A percentile compares a stretch with the other conserved stretches of the same genome.
These are phyloP conservation scores for Rhinocladiella similis DNA, from an alignment of 2,329 filamentous ascomycete genomes.

Conservation along the genomic window DNA sequence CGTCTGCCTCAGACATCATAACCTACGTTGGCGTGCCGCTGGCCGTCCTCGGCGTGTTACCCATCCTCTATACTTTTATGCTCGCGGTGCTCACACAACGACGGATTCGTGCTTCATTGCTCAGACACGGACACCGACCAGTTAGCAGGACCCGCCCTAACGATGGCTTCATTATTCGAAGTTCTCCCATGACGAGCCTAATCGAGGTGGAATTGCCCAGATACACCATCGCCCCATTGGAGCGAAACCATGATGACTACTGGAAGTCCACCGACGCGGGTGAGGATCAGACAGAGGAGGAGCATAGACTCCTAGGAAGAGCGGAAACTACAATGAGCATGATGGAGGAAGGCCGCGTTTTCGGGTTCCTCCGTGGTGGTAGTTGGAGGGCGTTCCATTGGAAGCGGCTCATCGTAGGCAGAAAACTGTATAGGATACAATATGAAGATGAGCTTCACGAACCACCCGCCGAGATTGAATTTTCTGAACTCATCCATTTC, in stretches of 20 bases:
- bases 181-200: conserved; percentile 64
- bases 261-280: conserved; percentile 52
- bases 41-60: conserved; percentile 60
- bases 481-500: conserved; percentile 63
- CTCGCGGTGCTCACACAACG: conserved; percentile 61
- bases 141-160: conserved; percentile 19
- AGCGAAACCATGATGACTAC: conserved; percentile 59
- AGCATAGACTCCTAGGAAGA: conserved; percentile 30
- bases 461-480: conserved; percentile 52
- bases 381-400: conserved; percentile 68
- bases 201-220: conserved; percentile 67
- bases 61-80: conserved; percentile 66
- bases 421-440: conserved; percentile 63
- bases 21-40: conserved; percentile 60
- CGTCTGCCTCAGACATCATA: conserved; percentile 51
- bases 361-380: conserved; percentile 59
- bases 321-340: conserved; percentile 25
- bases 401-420: conserved; percentile 62
- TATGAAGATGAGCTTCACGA: conserved; percentile 54
- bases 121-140: conserved; percentile 51
- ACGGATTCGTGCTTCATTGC: conserved; percentile 60
- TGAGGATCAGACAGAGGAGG: conserved; percentile 28
- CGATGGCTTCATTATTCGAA: conserved; percentile 58
- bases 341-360: conserved; percentile 31
- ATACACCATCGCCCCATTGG: conserved; percentile 62